Evolutionary conservation across 202 grass and related monocot species (phyloP).

Genomic region (Hordeum pubiflorum): DNA sequence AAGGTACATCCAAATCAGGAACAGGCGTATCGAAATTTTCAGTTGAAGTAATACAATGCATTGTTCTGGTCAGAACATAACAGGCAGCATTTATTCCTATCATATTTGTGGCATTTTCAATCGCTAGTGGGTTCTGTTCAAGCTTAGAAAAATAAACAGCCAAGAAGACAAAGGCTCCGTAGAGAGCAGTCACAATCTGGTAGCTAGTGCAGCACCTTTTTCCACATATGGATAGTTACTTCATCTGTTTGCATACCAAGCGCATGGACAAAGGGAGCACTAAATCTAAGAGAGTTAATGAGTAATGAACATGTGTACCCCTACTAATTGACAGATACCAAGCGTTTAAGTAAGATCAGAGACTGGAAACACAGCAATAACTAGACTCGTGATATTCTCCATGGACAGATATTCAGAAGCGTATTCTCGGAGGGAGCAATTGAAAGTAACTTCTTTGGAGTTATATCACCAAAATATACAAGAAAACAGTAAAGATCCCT

Average conservation of each 20-base stretch:
- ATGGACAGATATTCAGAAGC: neutral
- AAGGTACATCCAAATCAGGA: conserved; percentile 44
- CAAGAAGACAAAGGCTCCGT: neutral
- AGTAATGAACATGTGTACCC: neutral
- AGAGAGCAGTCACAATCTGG: neutral
- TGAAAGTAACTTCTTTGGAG: neutral
- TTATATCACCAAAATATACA: neutral
- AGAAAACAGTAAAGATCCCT: neutral
- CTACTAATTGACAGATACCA: neutral
- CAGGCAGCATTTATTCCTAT: conserved; percentile 8
- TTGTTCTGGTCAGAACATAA: conserved; percentile 20
- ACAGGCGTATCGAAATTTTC: conserved; percentile 12
- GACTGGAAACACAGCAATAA: neutral
- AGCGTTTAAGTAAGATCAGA: neutral
- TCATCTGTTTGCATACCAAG: neutral
- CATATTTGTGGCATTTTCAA: conserved; percentile 5
- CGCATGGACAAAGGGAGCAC: neutral
- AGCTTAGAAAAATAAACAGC: neutral
- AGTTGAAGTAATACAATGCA: neutral
- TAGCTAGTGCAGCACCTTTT: neutral
- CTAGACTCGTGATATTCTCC: neutral
- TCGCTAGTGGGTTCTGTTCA: neutral
- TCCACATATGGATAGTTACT: neutral
- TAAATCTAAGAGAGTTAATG: neutral
- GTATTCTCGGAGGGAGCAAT: neutral